Base-by-base conservation (phyloP, 1,139 yeast species). In the Blastobotrys serpentis region DNA sequence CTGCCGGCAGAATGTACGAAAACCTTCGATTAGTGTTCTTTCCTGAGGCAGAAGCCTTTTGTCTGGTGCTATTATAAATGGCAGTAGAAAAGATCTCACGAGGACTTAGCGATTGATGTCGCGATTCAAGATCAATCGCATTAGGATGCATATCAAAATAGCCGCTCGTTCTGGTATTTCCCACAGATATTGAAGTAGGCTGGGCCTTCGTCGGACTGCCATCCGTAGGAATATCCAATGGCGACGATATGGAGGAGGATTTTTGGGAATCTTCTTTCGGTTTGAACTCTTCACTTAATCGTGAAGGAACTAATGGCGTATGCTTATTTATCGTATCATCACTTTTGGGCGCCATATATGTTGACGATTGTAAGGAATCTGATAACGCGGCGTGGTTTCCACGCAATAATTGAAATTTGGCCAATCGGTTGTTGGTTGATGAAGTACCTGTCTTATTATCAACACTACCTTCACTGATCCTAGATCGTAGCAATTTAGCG, bases 391-490 rank as follows among this genome's bases (percentile, higher is more conserved):
- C 72, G 53, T 77, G 78, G 23, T 71, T 72, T 1, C 70, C 68
- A 49, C 70, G 72, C 68, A 80, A 67, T 46, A 65, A 63, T 55
- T 78, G 81, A 57, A 71, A 80, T 51, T 69, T 65, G 2, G 75
- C 67, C 43, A 79, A 60, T 0, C 80, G 61, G 22, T 62, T 55
- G 19, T 52, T 42, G n/a, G 47, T 37, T n/a, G 18, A n/a, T 6
- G 17, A 4, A 10, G 38, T n/a, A 4, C 21, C 13, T 5, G 13
- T 33, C 4, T 33, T 13, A 10, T 17, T n/a, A n/a, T n/a, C n/a
- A n/a, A n/a, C n/a, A n/a, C n/a, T n/a, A n/a, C n/a, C n/a, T n/a
- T n/a, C n/a, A n/a, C n/a, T n/a, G n/a, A n/a, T 23, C 10, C 21
- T 25, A 11, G 29, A 32, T 42, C 40, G 47, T 23, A 17, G 7